These are phyloP conservation scores for Podospora australis DNA, from an alignment of 495 filamentous ascomycete species.

Conservation along the genomic window DNA sequence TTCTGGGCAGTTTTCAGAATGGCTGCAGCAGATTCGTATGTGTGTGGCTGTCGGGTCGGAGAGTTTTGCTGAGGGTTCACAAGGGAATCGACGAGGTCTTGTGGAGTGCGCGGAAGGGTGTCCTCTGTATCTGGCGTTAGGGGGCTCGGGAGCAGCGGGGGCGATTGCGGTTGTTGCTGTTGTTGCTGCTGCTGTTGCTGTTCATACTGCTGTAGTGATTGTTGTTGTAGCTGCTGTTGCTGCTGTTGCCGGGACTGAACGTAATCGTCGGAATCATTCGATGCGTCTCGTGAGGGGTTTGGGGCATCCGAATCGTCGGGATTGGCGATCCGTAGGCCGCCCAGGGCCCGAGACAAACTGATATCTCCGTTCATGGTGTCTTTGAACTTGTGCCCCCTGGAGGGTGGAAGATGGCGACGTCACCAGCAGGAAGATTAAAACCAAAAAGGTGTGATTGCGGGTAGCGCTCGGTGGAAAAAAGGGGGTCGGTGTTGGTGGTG, in stretches of 20 bases:
- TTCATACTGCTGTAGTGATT: conserved; percentile 8
- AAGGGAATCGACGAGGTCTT: conserved; percentile 7
- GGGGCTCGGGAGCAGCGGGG: too few relatives aligned
- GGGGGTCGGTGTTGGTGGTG: not conserved
- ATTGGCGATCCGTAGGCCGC: conserved; percentile 94
- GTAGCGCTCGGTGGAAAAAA: conserved; percentile 3
- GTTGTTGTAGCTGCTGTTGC: not conserved
- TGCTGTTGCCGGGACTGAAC: conserved; percentile 2
- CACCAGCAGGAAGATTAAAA: conserved; percentile 2
- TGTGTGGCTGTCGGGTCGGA: conserved; percentile 29
- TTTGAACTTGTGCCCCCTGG: not conserved
- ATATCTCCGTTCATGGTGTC: conserved; percentile 79
- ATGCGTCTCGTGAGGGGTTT: conserved; percentile 42
- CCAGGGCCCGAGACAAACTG: conserved; percentile 86
- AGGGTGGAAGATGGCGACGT: conserved; percentile 6
- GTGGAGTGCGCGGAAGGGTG: conserved; percentile 5
- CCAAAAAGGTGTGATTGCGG: too few relatives aligned
- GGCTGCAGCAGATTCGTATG: conserved; percentile 32
- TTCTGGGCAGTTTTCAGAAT: conserved; percentile 29
- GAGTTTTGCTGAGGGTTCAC: conserved; percentile 23
- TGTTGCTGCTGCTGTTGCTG: not conserved
- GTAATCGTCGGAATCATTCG: conserved; percentile 23
- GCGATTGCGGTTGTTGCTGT: not conserved
- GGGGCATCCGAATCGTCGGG: conserved; percentile 84
- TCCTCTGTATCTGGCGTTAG: not conserved